Conservation (phyloP, 2,329 filamentous ascomycete species). For the Alternaria burnsii region DNA sequence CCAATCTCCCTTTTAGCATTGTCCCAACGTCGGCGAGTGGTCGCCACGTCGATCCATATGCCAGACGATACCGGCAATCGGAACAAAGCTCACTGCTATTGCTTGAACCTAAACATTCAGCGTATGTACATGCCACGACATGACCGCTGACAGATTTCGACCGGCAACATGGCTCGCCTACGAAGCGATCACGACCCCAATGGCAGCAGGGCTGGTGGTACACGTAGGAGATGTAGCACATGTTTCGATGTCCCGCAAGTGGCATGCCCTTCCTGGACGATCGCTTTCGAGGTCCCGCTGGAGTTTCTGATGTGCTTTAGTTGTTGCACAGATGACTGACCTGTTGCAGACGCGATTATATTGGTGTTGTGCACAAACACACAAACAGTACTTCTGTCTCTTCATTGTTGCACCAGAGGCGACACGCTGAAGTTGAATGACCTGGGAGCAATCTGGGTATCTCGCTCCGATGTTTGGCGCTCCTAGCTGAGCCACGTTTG, state of each 20-base stretch:
- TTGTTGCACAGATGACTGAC: constrained; percentile 2
- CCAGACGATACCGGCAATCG: constrained; percentile 28
- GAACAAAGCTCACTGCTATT: constrained; percentile 32
- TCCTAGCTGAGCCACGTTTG: constrained; percentile 31
- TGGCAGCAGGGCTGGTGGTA: constrained; percentile 42
- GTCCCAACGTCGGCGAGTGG: constrained; percentile 31
- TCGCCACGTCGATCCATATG: constrained; percentile 24
- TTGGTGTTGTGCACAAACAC: constrained; percentile 2
- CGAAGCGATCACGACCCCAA: constrained; percentile 42
- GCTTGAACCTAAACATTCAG: constrained; percentile 33
- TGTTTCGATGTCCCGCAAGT: constrained; percentile 11
- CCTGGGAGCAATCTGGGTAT: not conserved
- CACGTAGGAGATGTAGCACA: constrained; percentile 46
- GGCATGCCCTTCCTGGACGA: not conserved
- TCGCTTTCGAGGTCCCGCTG: too few relatives aligned
- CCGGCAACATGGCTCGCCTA: constrained; percentile 41
- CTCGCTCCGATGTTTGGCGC: constrained; percentile 9
- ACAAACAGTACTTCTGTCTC: constrained; percentile 2
- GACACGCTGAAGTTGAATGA: not conserved
- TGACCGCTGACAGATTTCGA: constrained; percentile 31
- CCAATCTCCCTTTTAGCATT: not conserved
- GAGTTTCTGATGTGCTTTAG: not conserved
- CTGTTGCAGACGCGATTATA: not conserved
- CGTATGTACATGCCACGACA: constrained; percentile 33
- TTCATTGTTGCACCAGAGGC: not conserved